Evolutionary conservation across 140 eudicot genomes (phyloP), one percentile per base, ranked within the genome.

Genomic region (Bidens hawaiensis): DNA sequence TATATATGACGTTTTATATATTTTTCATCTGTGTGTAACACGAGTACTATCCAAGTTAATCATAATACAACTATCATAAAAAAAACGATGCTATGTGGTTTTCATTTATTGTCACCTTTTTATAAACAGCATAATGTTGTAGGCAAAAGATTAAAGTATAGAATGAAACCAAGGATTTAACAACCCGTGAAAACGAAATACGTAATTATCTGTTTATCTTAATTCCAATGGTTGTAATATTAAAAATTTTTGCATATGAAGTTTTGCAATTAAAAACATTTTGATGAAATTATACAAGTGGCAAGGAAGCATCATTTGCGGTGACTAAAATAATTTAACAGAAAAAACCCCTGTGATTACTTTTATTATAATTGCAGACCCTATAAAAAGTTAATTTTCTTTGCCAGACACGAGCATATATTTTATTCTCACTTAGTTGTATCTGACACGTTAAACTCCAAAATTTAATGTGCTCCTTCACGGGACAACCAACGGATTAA

Each of bases 251-350:
- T 5, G 22, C 27, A 48, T 19, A 19, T 48, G 54, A 49, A 49
- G 56, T 49, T 21, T 49, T 17, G 56, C 22, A 49, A 49, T 21
- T 48, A 36, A 36, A 36, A 36, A 36, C n/a, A n/a, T n/a, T n/a
- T n/a, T n/a, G n/a, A n/a, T n/a, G n/a, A 9, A 4, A 4, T 53
- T 5, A 26, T 24, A 19, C 73, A 73, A 68, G 78, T 73, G 78
- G 73, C 63, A 47, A 33, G 68, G 67, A 54, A 65, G 78, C 78
- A 56, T 15, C 28, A 58, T 65, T 73, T 73, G 78, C 73, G 73
- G 78, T 47, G 56, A 58, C 4, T 56, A 17, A 23, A 7, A 65
- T 73, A 73, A 34, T 3, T 73, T 73, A 73, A 49, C 73, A 25
- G 50, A 57, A 73, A 66, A 9, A 50, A n/a, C 66, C 73, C 78